A percentile compares a stretch with the other conserved stretches of the same genome.
Evolutionary conservation across 257 asterid species (phyloP).

Genomic region (Gardenia jasminoides): DNA sequence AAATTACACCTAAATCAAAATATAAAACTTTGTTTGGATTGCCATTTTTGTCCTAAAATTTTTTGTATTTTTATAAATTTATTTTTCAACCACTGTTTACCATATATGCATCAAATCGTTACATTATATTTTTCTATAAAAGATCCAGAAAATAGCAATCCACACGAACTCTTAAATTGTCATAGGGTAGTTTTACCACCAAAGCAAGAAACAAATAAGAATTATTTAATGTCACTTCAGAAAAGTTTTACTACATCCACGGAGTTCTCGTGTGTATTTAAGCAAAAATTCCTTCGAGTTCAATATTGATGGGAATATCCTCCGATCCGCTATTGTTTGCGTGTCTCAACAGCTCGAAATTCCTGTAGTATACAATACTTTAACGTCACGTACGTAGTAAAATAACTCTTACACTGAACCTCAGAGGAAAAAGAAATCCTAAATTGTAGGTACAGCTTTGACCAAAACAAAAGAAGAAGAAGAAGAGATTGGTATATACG

Average conservation of each 20-base stretch:
- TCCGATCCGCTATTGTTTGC: rapidly evolving
- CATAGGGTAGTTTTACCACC: not conserved
- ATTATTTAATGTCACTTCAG: not conserved
- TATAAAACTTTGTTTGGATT: no score
- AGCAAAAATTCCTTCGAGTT: not conserved
- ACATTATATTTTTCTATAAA: no score
- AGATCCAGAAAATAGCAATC: no score
- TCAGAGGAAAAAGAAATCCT: no score
- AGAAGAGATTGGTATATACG: no score
- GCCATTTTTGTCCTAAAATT: no score
- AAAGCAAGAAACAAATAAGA: not conserved
- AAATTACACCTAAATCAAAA: not conserved
- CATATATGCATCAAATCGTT: no score
- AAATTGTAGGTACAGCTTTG: no score
- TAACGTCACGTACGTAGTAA: not conserved
- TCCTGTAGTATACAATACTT: not conserved
- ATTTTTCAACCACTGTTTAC: no score
- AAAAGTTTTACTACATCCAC: not conserved
- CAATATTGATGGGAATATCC: not conserved
- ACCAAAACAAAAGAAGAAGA: no score
- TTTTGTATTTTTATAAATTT: no score
- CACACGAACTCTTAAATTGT: no score
- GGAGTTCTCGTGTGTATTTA: not conserved
- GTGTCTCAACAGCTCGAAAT: not conserved
- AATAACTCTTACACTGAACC: not conserved